These are phyloP conservation scores for Hypoxylon rubiginosum DNA, from an alignment of 2,329 filamentous ascomycete species.

Conservation along the genomic window DNA sequence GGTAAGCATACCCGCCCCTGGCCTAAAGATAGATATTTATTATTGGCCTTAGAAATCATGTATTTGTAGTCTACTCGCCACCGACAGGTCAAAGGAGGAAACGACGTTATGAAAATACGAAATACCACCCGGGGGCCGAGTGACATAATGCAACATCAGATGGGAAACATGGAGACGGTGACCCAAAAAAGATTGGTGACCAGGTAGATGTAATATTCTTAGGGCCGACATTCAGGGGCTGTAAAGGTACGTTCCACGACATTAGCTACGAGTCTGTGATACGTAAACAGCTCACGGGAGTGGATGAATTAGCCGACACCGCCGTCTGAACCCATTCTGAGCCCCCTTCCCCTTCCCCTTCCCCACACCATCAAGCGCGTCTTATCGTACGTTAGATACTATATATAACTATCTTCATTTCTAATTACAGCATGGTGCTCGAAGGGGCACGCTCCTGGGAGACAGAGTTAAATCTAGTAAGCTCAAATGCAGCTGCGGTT, in stretches of 20 bases:
- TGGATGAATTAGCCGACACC: neutral
- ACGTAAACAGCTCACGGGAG: neutral
- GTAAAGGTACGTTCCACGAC: neutral
- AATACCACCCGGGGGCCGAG: neutral
- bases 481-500: neutral
- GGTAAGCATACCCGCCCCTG: neutral
- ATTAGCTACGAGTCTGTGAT: neutral
- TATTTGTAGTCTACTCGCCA: neutral
- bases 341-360: neutral
- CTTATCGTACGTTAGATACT: neutral
- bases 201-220: neutral
- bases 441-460: neutral
- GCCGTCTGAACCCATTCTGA: neutral
- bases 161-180: neutral
- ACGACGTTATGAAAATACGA: neutral
- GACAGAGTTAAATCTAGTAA: neutral
- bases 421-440: neutral
- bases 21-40: neutral
- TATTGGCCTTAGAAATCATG: neutral
- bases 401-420: neutral
- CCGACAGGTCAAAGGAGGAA: neutral
- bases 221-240: neutral
- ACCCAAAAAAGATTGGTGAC: neutral
- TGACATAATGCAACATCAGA: neutral
- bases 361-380: neutral